These are phyloP conservation scores for Trichomonascaceae sp. DNA, from an alignment of 1,139 yeast species.

Conservation along the genomic window DNA sequence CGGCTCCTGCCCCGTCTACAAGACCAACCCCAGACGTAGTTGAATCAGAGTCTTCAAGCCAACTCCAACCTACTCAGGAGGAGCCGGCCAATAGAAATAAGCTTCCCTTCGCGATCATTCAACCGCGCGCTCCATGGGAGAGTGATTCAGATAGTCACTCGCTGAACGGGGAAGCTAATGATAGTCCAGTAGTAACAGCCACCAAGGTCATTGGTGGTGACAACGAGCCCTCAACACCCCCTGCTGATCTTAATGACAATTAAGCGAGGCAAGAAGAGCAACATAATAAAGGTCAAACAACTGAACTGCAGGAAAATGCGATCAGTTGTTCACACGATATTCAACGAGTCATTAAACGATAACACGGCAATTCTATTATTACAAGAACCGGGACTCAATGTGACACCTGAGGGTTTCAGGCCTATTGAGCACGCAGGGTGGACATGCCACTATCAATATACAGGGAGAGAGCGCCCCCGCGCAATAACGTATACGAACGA, in stretches of 20 bases:
- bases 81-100: too few species aligned
- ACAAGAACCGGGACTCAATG: neutral
- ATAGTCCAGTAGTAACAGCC: too few species aligned
- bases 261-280: neutral
- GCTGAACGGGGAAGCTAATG: too few species aligned
- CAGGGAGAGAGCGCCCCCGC: neutral
- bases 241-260: neutral
- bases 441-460: neutral
- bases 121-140: too few species aligned
- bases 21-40: too few species aligned
- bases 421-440: neutral
- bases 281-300: neutral
- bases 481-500: neutral
- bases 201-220: too few species aligned
- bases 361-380: neutral
- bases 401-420: neutral
- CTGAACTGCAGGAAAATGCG: neutral
- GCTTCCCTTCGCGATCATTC: too few species aligned
- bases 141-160: too few species aligned
- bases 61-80: too few species aligned
- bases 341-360: neutral
- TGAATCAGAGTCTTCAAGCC: too few species aligned
- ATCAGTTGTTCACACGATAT: neutral
- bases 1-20: too few species aligned
- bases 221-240: neutral